Base-by-base conservation (phyloP, 2,329 filamentous ascomycete species). In the Ophiocordyceps camponoti-floridani region DNA sequence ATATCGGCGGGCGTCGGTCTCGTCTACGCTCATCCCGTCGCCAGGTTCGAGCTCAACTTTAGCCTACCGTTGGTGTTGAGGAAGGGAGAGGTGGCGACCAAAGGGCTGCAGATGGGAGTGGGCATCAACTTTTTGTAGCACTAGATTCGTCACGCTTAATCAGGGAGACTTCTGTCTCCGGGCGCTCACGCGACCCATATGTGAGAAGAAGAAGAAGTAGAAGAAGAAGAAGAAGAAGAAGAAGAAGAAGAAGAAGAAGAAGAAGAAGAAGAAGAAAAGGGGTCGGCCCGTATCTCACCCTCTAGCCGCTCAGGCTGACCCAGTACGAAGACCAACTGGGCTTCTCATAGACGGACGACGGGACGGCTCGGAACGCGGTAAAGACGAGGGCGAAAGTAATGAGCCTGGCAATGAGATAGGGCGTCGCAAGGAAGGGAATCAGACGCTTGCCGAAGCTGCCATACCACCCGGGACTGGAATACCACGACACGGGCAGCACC, bases 1-100 rank as follows among this genome's bases (percentile, higher is more conserved):
- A 69, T 87, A 31, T 82, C 89, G 2, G 89, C 86, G 1, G 91
- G 91, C 26, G 65, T 95, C 12, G 91, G 91, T 0, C 66, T 98
- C 19, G 88, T 98, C 1, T 98, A 98, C 59, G 91, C 88, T 4
- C 89, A 96, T 56, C 88, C 88, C 0, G 82, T 89, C 18, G 91
- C 91, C 11, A 70, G 91, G 46, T 95, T 98, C 51, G 91, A 98
- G 67, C 69, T 98, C 52, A 98, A 98, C 63, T 94, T 98, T 59
- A 87, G 84, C 54, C 62, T 98, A 52, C 91, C 91, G 1, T 61
- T 98, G 47, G 80, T 89, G 16, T 62, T 86, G 55, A 74, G 91
- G 47, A 80, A 74, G 50, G 87, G 86, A 33, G 91, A 98, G 64
- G 81, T 91, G 53, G 81, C 78, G 14, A 77, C 89, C 45, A 98